Conservation (phyloP, 768 basidiomycete genomes). For the Podaxis sp. region DNA sequence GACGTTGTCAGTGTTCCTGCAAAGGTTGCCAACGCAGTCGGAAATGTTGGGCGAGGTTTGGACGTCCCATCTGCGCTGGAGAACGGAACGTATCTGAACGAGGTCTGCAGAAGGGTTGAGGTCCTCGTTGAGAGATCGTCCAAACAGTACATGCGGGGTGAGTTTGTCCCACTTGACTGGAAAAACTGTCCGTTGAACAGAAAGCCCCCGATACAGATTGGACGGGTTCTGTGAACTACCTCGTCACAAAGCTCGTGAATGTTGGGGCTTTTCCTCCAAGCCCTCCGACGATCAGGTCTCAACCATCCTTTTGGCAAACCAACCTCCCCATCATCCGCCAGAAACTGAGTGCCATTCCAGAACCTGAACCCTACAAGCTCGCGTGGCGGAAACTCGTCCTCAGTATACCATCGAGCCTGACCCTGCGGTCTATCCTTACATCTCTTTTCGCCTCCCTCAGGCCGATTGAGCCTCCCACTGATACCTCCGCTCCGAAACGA, state of each 20-base stretch:
- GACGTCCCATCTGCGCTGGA: slow-evolving; percentile 47
- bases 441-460: slow-evolving; percentile 57
- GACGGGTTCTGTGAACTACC: slow-evolving; percentile 43
- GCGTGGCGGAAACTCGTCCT: slow-evolving; percentile 49
- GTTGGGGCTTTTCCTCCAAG: slow-evolving; percentile 62
- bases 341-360: slow-evolving; percentile 28
- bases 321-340: slow-evolving; percentile 47
- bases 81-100: slow-evolving; percentile 53
- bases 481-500: slow-evolving; percentile 31
- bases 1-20: slow-evolving; percentile 63
- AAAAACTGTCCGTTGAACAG: neutral
- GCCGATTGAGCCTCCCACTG: slow-evolving; percentile 26
- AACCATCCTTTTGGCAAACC: slow-evolving; percentile 67
- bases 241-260: slow-evolving; percentile 66
- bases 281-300: slow-evolving; percentile 50
- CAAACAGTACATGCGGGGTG: slow-evolving; percentile 37
- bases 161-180: slow-evolving; percentile 16
- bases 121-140: slow-evolving; percentile 47
- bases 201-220: slow-evolving; percentile 29
- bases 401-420: slow-evolving; percentile 47
- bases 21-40: slow-evolving; percentile 75
- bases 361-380: slow-evolving; percentile 36
- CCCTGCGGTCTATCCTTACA: slow-evolving; percentile 54
- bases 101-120: slow-evolving; percentile 53
- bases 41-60: slow-evolving; percentile 27